phyloP scores from a whole-genome alignment of 2,329 filamentous ascomycete genomes.

The Pseudogymnoascus sp. region DNA sequence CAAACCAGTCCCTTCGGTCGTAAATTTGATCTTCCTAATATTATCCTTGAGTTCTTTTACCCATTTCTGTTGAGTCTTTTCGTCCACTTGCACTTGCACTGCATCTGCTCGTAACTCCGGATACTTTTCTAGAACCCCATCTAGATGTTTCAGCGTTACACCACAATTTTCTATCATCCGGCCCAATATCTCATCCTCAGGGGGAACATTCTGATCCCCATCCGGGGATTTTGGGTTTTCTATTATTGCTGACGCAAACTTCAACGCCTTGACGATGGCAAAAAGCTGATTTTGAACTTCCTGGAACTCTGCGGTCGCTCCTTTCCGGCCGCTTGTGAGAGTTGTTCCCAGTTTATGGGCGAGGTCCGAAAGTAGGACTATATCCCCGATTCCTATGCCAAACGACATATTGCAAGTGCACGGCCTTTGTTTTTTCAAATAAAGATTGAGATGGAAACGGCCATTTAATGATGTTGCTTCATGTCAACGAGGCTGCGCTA shows the following conservation, averaged over 20 bases:
- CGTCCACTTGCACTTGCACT: neutral
- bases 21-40: slow-evolving; percentile 13
- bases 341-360: neutral
- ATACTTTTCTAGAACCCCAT: slow-evolving; percentile 8
- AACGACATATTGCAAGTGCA: slow-evolving; percentile 9
- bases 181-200: slow-evolving; percentile 8
- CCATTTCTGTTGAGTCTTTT: neutral
- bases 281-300: slow-evolving; percentile 13
- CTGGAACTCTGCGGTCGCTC: slow-evolving; percentile 4
- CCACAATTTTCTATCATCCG: slow-evolving; percentile 12
- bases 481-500: neutral
- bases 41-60: neutral
- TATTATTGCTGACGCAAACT: neutral
- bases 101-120: slow-evolving; percentile 2
- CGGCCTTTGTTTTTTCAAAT: neutral
- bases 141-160: slow-evolving; percentile 6
- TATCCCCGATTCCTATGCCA: slow-evolving; percentile 10
- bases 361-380: slow-evolving; percentile 4
- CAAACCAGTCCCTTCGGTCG: slow-evolving; percentile 5
- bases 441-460: neutral
- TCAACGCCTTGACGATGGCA: slow-evolving; percentile 12
- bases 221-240: neutral
- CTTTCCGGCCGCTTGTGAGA: slow-evolving; percentile 1
- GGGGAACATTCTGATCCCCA: neutral
- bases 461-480: neutral